A percentile compares a stretch with the other conserved stretches of the same genome.
Conservation (phyloP, 2,329 filamentous ascomycete genomes). For the Cladosporium sp. region DNA sequence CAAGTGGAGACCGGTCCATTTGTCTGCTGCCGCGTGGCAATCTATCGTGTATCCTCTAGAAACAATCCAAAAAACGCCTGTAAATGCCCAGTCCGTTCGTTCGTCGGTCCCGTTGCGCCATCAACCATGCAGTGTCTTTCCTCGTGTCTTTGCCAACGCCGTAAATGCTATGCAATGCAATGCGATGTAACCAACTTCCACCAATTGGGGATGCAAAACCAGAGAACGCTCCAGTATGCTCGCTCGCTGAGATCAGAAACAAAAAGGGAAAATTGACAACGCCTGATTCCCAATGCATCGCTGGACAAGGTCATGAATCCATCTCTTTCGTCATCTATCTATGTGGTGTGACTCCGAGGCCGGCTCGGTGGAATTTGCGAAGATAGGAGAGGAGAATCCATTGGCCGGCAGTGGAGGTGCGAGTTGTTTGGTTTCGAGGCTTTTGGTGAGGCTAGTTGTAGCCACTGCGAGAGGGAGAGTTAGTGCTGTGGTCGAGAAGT, state of each 20-base stretch:
- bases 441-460: constrained; percentile 18
- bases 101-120: neutral
- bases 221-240: neutral
- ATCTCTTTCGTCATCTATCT: neutral
- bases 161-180: neutral
- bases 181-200: too few species aligned
- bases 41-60: neutral
- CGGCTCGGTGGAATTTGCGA: constrained; percentile 13
- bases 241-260: neutral
- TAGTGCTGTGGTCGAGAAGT: neutral
- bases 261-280: neutral
- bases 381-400: constrained; percentile 15
- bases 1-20: neutral
- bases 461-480: neutral
- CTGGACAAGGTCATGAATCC: neutral
- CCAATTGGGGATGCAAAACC: too few species aligned
- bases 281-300: neutral
- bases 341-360: constrained; percentile 1
- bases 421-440: neutral
- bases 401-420: neutral
- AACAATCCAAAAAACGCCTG: constrained; percentile 9
- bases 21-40: constrained; percentile 5
- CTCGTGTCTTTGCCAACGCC: neutral
- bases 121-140: neutral
- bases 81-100: constrained; percentile 7